phyloP scores from a whole-genome alignment of 257 asterid species.

The Forsythia suspensa region DNA sequence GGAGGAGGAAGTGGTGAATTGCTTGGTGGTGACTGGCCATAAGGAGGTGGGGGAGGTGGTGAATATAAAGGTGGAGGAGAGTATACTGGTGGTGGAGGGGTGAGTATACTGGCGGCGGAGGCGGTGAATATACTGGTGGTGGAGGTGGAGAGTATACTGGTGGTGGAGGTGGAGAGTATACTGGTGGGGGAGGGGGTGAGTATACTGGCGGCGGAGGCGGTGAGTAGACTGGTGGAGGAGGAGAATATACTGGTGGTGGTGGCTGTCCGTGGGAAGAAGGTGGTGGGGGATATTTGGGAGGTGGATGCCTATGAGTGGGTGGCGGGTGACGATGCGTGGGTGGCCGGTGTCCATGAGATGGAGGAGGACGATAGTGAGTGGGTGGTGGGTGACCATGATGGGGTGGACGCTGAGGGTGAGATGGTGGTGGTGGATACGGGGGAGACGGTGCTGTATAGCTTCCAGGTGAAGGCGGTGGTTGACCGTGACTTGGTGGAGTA shows the following conservation, averaged over 20 bases:
- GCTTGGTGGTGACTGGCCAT: not conserved
- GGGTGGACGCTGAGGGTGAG: not conserved
- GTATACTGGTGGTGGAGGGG: not conserved
- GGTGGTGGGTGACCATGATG: constrained; percentile 1
- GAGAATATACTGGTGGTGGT: constrained; percentile 3
- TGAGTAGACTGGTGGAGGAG: constrained; percentile 5
- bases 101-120: not conserved
- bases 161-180: not conserved
- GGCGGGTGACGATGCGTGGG: constrained; percentile 1
- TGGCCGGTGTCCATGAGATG: not conserved
- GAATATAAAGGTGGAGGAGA: constrained; percentile 3
- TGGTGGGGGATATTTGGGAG: not conserved
- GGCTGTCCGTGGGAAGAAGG: not conserved
- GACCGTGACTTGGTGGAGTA: no score
- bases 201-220: not conserved
- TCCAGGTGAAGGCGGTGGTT: no score
- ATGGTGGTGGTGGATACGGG: constrained; percentile 4
- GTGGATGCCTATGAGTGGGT: not conserved
- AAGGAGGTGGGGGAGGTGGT: not conserved
- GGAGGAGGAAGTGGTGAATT: not conserved
- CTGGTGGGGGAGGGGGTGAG: constrained; percentile 2
- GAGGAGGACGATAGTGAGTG: constrained; percentile 3
- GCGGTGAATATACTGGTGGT: constrained; percentile 3
- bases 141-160: not conserved
- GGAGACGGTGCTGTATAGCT: not conserved